A percentile compares a stretch with the other conserved stretches of the same genome.
phyloP scores from a whole-genome alignment of 345 rosid genomes.

The Erodium maritimum region DNA sequence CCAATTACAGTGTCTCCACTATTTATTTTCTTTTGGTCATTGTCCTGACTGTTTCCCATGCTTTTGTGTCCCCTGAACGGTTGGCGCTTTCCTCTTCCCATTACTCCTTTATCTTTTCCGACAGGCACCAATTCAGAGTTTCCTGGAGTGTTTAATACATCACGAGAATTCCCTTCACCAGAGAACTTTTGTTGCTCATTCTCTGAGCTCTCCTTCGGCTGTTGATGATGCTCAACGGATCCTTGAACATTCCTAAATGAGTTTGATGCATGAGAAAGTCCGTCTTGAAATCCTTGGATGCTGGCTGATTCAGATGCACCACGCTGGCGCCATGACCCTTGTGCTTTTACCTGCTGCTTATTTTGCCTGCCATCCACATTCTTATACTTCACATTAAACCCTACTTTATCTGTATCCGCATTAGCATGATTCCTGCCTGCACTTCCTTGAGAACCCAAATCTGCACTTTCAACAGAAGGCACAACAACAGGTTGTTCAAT shows the following conservation, averaged over 20 bases:
- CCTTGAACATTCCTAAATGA: constrained; percentile 26
- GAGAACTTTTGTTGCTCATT: constrained; percentile 35
- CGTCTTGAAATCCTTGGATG: constrained; percentile 24
- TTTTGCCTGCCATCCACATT: constrained; percentile 46
- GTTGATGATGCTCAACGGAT: constrained; percentile 34
- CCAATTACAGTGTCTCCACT: constrained; percentile 25
- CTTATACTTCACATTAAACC: constrained; percentile 26
- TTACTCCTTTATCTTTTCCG: constrained; percentile 42
- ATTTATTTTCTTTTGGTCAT: constrained; percentile 39
- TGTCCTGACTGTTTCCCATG: constrained; percentile 29
- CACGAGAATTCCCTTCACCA: constrained; percentile 38
- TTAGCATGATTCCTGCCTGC: constrained; percentile 25
- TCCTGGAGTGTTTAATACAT: constrained; percentile 52
- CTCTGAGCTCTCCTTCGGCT: constrained; percentile 21
- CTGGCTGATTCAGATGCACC: constrained; percentile 29
- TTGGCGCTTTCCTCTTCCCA: constrained; percentile 43
- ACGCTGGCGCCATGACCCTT: constrained; percentile 64
- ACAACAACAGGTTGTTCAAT: constrained; percentile 29
- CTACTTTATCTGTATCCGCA: constrained; percentile 26
- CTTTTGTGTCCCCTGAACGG: constrained; percentile 37
- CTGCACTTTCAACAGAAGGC: constrained; percentile 15
- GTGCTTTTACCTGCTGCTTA: constrained; percentile 48
- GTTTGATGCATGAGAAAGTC: constrained; percentile 18
- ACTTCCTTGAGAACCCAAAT: constrained; percentile 24
- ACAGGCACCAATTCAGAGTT: constrained; percentile 23